A percentile compares a stretch with the other conserved stretches of the same genome.
These are phyloP conservation scores for Candida oleophila DNA, from an alignment of 805 yeast genomes.

Conservation along the genomic window DNA sequence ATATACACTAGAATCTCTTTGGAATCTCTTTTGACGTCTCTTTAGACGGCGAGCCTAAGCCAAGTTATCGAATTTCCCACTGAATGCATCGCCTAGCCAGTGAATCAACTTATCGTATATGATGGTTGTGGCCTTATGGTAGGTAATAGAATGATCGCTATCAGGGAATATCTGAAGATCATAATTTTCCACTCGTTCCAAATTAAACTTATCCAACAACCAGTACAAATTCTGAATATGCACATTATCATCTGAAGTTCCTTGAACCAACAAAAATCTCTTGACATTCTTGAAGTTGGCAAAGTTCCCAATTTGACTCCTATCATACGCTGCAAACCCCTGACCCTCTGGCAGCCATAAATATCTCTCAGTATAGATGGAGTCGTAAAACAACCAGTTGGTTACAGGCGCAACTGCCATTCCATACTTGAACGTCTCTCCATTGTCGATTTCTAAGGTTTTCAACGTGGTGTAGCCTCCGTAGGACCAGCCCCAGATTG, in stretches of 20 bases:
- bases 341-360: slow-evolving; percentile 74
- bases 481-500: slow-evolving; percentile 98
- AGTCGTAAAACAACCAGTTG: slow-evolving; percentile 88
- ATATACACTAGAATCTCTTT: no score
- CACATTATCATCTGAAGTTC: slow-evolving; percentile 96
- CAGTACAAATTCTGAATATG: slow-evolving; percentile 88
- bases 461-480: slow-evolving; percentile 94
- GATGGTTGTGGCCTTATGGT: slow-evolving; percentile 75
- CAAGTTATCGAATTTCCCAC: slow-evolving; percentile 35
- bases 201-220: slow-evolving; percentile 66
- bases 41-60: no score
- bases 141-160: slow-evolving; percentile 79
- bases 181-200: slow-evolving; percentile 59
- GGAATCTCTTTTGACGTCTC: no score
- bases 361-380: slow-evolving; percentile 92
- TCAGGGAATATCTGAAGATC: slow-evolving; percentile 92
- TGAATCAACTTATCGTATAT: slow-evolving; percentile 67
- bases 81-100: slow-evolving; percentile 69
- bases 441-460: slow-evolving; percentile 81
- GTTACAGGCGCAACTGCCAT: slow-evolving; percentile 98
- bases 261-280: slow-evolving; percentile 88
- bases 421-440: slow-evolving; percentile 75
- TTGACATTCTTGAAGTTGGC: slow-evolving; percentile 52
- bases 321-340: slow-evolving; percentile 61
- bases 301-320: slow-evolving; percentile 55